phyloP scores from a whole-genome alignment of 805 yeast genomes.

The Yamadazyma laniorum region DNA sequence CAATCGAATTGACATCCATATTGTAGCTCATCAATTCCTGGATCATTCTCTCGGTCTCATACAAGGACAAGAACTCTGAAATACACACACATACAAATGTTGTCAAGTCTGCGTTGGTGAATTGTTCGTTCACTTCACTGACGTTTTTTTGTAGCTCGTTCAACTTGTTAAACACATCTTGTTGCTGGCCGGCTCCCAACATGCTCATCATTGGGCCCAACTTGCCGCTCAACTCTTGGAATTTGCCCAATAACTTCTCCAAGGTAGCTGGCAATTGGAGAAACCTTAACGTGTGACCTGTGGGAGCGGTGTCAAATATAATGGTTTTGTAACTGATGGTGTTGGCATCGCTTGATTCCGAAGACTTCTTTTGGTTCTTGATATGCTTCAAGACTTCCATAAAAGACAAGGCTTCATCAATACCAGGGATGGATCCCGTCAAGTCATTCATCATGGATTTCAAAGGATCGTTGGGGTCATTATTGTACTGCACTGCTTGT shows the following conservation, averaged over 20 bases:
- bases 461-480: conserved; percentile 62
- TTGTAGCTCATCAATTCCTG: conserved; percentile 93
- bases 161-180: conserved; percentile 75
- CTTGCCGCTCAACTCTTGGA: conserved; percentile 79
- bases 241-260: conserved; percentile 81
- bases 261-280: conserved; percentile 91
- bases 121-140: conserved; percentile 86
- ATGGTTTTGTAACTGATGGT: conserved; percentile 68
- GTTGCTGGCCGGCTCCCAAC: conserved; percentile 64
- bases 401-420: conserved; percentile 95
- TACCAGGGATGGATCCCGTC: conserved; percentile 95
- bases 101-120: conserved; percentile 93
- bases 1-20: conserved; percentile 95
- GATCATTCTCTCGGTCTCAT: conserved; percentile 96
- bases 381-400: conserved; percentile 98
- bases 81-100: conserved; percentile 97
- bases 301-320: conserved; percentile 99
- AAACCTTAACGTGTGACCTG: conserved; percentile 96
- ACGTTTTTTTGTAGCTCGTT: conserved; percentile 79
- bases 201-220: conserved; percentile 88
- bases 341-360: conserved; percentile 17
- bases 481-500: conserved; percentile 56
- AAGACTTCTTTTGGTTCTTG: conserved; percentile 55
- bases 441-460: conserved; percentile 80
- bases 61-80: conserved; percentile 91